Evolutionary conservation across 1,284 basidiomycete species (phyloP), one percentile per base, ranked within the genome.

Genomic region (Retiboletus fuscus): DNA sequence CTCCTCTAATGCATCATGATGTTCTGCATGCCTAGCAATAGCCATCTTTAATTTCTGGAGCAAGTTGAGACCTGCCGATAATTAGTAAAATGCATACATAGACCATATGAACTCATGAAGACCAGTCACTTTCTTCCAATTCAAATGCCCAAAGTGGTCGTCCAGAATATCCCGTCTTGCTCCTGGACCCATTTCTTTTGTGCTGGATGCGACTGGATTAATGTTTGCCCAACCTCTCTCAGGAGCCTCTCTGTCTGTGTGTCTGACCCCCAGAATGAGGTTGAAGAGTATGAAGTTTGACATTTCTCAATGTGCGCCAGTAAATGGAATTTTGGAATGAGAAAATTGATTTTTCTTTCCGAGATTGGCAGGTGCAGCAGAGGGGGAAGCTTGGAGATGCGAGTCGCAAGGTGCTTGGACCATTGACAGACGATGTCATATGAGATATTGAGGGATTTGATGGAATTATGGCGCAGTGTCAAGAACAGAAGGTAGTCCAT

Each of bases 151-250:
- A n/a, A n/a, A n/a, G n/a, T n/a, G n/a, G n/a, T n/a, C n/a, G n/a
- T n/a, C n/a, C n/a, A n/a, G n/a, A n/a, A n/a, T n/a, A n/a, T n/a
- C n/a, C n/a, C n/a, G 49, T 11, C 41, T 24, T 0, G n/a, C n/a
- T n/a, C 75, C 76, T 0, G 67, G 71, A n/a, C 67, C 67, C 78
- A 72, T 72, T 44, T 61, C 51, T 34, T 71, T 61, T 2, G 47
- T 69, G 18, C 70, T 71, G 15, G 55, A 71, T 3, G 20, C 70
- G 3, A 46, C 47, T 2, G 46, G 66, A 28, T 70, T 71, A 13
- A 34, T 34, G 34, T 34, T 34, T 34, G 34, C 34, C 34, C 34
- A 34, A 4, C 34, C 34, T 8, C 34, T 34, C 8, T 49, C 47
- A 0, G 24, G 47, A 4, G 47, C 47, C 24, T 49, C 24, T 2